Evolutionary conservation across 805 yeast genomes (phyloP).

Genomic region (Suhomyces sp.): DNA sequence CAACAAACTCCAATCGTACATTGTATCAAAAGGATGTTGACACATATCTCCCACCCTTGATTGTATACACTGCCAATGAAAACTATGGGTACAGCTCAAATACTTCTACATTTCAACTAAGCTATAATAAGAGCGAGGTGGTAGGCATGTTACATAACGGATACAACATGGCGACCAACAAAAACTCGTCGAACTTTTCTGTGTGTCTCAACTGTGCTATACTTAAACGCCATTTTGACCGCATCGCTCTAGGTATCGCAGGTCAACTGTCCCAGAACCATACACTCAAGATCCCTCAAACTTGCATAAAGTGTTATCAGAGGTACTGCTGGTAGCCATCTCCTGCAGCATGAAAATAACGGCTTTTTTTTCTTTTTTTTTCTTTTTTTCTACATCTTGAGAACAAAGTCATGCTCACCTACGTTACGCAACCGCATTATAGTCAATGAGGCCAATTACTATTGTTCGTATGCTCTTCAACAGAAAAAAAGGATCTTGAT

Average conservation of each 20-base stretch:
- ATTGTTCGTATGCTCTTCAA: background rate
- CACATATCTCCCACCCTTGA: conserved; percentile 47
- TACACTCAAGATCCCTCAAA: conserved; percentile 10
- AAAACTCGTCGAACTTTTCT: conserved; percentile 39
- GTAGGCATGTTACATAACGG: conserved; percentile 50
- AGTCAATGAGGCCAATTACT: background rate
- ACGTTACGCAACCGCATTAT: background rate
- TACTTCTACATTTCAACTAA: conserved; percentile 57
- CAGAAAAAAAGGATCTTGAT: background rate
- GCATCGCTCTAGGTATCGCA: background rate
- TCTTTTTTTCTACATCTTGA: background rate
- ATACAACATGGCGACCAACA: conserved; percentile 45
- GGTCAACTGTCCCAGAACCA: background rate
- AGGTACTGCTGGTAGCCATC: conserved; percentile 17
- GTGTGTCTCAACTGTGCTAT: conserved; percentile 58
- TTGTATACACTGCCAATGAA: conserved; percentile 50
- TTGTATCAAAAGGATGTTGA: background rate
- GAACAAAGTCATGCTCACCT: background rate
- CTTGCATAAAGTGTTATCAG: conserved; percentile 17
- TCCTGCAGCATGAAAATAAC: background rate
- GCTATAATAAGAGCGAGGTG: conserved; percentile 45
- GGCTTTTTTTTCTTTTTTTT: background rate
- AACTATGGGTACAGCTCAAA: conserved; percentile 45
- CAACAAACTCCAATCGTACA: background rate
- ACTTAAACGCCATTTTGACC: conserved; percentile 49